Evolutionary conservation across 768 basidiomycete species (phyloP), one percentile per base, ranked within the genome.

Genomic region (Rhizopogon vinicolor): DNA sequence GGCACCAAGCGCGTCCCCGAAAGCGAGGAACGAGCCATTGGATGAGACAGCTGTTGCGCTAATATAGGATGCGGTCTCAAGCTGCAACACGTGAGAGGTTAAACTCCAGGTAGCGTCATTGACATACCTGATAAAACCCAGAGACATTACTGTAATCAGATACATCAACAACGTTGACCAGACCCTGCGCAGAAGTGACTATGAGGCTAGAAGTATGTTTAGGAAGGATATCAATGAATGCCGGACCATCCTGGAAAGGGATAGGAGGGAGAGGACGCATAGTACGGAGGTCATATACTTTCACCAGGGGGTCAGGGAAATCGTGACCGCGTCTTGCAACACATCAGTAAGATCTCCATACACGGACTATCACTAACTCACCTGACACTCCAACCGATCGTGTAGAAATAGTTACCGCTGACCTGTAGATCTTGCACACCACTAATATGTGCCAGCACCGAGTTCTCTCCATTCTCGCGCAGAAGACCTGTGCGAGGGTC

Each of bases 341-440:
- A 37, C 10, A 13, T 60, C 55, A 41, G 31, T 3, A 49, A 33
- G 19, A 35, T 50, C 31, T 18, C 0, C 18, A 31, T 25, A 16
- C n/a, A 39, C 19, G 45, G 41, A 33, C 18, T 4, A 22, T 51
- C 41, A 51, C 19, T 53, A 33, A 51, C 53, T 43, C 57, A 93
- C 94, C 92, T 86, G 71, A 91, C 78, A 3, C 88, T 87, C 72
- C 87, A 87, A 12, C 95, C 95, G 61, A 93, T 91, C 7, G 91
- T 92, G 63, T 89, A 91, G 40, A 90, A 79, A 60, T 86, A 82
- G 69, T 92, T 89, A 2, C 91, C 92, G 41, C 82, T 79, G 0
- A 80, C 80, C 61, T 93, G 88, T 22, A 97, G 77, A 25, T 90
- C 93, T 72, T 87, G 86, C 25, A 97, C 78, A 5, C 91, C 91